These are phyloP conservation scores for Metschnikowia lunata DNA, from an alignment of 805 yeast genomes.

Conservation along the genomic window DNA sequence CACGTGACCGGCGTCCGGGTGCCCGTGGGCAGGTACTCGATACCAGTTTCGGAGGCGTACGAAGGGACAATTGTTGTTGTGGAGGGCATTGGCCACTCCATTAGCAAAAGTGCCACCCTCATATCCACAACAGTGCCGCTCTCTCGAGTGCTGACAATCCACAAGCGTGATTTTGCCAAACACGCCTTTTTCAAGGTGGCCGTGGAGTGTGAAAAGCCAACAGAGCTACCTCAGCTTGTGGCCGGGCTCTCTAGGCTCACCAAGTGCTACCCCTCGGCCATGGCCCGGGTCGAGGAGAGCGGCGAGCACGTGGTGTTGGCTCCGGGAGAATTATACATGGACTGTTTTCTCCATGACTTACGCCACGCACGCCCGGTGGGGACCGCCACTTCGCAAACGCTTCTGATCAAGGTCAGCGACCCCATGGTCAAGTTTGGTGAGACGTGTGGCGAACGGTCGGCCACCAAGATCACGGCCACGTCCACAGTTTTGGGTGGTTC, in stretches of 20 bases:
- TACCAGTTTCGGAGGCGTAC: conserved; percentile 48
- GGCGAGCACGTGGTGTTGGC: conserved; percentile 83
- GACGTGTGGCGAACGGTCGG: conserved; percentile 62
- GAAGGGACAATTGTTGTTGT: conserved; percentile 70
- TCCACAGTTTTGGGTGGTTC: conserved; percentile 38
- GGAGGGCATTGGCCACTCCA: conserved; percentile 54
- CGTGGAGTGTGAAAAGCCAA: conserved; percentile 74
- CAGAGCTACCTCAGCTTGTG: conserved; percentile 68
- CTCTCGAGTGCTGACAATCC: conserved; percentile 24
- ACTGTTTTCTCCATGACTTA: conserved; percentile 75
- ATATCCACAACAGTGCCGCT: conserved; percentile 21
- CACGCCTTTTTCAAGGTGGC: conserved; percentile 74
- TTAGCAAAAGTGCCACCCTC: conserved; percentile 61
- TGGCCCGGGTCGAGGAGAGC: conserved; percentile 75
- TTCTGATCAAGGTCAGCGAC: conserved; percentile 78
- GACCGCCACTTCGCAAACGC: conserved; percentile 25
- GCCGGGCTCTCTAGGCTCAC: conserved; percentile 63
- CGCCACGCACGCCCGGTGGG: conserved; percentile 48
- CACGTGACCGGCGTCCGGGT: conserved; percentile 43
- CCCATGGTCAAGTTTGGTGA: conserved; percentile 81
- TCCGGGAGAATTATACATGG: conserved; percentile 84
- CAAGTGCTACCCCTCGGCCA: conserved; percentile 61
- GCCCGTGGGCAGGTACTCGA: conserved; percentile 67
- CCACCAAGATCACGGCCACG: conserved; percentile 57
- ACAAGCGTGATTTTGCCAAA: conserved; percentile 40